phyloP scores from a whole-genome alignment of 2,329 filamentous ascomycete species.

The Lachnellula subtilissima region DNA sequence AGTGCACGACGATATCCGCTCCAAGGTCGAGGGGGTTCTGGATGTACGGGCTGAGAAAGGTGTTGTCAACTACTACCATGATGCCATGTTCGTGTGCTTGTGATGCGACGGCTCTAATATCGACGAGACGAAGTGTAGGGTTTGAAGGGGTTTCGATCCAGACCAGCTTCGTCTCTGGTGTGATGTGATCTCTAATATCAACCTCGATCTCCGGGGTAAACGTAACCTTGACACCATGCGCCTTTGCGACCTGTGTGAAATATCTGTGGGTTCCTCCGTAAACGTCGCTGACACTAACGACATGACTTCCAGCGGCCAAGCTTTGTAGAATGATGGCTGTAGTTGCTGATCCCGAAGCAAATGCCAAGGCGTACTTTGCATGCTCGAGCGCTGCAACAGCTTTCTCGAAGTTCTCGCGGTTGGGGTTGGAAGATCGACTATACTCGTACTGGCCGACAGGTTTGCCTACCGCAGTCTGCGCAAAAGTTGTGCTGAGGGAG shows the following conservation, averaged over 20 bases:
- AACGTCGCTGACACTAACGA: constrained; percentile 94
- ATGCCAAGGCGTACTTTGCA: constrained; percentile 87
- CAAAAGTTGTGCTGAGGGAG: constrained; percentile 92
- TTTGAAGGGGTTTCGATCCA: constrained; percentile 98
- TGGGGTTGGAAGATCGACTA: constrained; percentile 88
- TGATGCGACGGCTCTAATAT: constrained; percentile 80
- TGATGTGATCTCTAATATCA: constrained; percentile 80
- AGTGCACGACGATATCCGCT: constrained; percentile 94
- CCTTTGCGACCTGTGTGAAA: constrained; percentile 95
- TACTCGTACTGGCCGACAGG: constrained; percentile 91
- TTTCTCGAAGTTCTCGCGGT: constrained; percentile 88
- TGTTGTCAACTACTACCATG: constrained; percentile 98
- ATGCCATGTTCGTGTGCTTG: constrained; percentile 85
- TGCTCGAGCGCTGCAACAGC: constrained; percentile 90
- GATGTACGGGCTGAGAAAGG: constrained; percentile 92
- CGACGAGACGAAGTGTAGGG: constrained; percentile 86
- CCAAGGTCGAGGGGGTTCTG: constrained; percentile 95
- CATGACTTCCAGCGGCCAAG: constrained; percentile 83
- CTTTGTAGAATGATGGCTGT: constrained; percentile 92
- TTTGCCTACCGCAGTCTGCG: constrained; percentile 81
- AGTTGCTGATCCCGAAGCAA: constrained; percentile 88
- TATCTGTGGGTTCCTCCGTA: constrained; percentile 98
- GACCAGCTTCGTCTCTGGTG: constrained; percentile 82
- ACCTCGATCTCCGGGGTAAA: constrained; percentile 91
- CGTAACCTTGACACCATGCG: constrained; percentile 89